These are phyloP conservation scores for Fusarium miscanthi DNA, from an alignment of 2,329 filamentous ascomycete species.

Conservation along the genomic window DNA sequence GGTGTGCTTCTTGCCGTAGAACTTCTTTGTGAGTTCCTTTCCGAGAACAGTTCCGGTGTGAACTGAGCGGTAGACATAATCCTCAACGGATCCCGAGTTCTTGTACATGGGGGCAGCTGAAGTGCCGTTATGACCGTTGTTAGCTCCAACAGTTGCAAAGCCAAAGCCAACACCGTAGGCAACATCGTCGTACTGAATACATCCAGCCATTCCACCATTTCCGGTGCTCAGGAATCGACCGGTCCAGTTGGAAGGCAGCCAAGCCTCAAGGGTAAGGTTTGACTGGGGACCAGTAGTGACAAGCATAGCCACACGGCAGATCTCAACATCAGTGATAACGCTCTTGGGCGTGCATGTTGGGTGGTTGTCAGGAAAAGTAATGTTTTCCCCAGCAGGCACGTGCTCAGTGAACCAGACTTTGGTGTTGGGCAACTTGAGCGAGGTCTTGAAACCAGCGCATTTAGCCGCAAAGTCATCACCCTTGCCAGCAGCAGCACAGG, in stretches of 20 bases:
- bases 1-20: slow-evolving; percentile 56
- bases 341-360: slow-evolving; percentile 26
- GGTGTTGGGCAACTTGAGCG: slow-evolving; percentile 30
- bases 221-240: slow-evolving; percentile 61
- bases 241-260: slow-evolving; percentile 60
- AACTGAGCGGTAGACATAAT: slow-evolving; percentile 35
- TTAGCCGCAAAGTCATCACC: slow-evolving; percentile 19
- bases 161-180: slow-evolving; percentile 53
- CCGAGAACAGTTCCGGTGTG: slow-evolving; percentile 31
- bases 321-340: slow-evolving; percentile 24
- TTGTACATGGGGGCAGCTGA: slow-evolving; percentile 17
- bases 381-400: slow-evolving; percentile 23
- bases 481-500: slow-evolving; percentile 3
- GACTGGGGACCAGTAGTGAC: slow-evolving; percentile 27
- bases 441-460: slow-evolving; percentile 21
- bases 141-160: slow-evolving; percentile 60
- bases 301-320: slow-evolving; percentile 35
- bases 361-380: slow-evolving; percentile 29
- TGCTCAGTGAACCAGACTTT: slow-evolving; percentile 37
- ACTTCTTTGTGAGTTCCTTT: slow-evolving; percentile 43
- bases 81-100: slow-evolving; percentile 25
- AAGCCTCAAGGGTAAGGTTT: slow-evolving; percentile 53
- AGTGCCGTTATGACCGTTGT: slow-evolving; percentile 51
- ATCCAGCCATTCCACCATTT: slow-evolving; percentile 61
- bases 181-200: slow-evolving; percentile 54